Conservation (phyloP, 495 filamentous ascomycete species). For the Hypoxylon cercidicola region DNA sequence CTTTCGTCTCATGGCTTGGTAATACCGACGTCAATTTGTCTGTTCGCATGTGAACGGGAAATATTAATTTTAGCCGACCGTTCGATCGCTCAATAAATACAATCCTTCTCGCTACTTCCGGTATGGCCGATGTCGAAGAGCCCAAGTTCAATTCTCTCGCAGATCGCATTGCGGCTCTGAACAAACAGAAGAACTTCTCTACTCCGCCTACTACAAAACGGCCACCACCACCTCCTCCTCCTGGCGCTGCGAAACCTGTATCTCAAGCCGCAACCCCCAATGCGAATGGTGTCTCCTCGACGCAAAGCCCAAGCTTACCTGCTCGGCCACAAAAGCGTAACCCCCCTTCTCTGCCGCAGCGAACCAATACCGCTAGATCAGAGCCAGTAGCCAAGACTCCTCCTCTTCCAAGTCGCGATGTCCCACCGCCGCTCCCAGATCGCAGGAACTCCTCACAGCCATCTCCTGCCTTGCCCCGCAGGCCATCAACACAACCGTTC, state of each 20-base stretch:
- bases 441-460: slow-evolving; percentile 47
- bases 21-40: not conserved
- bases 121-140: slow-evolving; percentile 65
- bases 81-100: too few relatives aligned
- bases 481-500: slow-evolving; percentile 49
- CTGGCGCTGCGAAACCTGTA: slow-evolving; percentile 37
- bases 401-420: slow-evolving; percentile 36
- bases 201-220: slow-evolving; percentile 52
- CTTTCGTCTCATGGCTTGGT: not conserved
- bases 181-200: slow-evolving; percentile 61
- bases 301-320: slow-evolving; percentile 51
- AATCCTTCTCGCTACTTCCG: slow-evolving; percentile 4
- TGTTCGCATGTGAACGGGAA: not conserved
- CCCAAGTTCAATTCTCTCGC: slow-evolving; percentile 64
- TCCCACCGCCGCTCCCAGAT: slow-evolving; percentile 53
- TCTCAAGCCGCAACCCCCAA: slow-evolving; percentile 35
- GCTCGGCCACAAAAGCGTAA: slow-evolving; percentile 46
- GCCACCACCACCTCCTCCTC: slow-evolving; percentile 62
- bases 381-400: slow-evolving; percentile 27
- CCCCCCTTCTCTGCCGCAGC: slow-evolving; percentile 52
- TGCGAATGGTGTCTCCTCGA: slow-evolving; percentile 35
- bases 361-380: slow-evolving; percentile 50
- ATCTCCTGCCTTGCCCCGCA: slow-evolving; percentile 55
- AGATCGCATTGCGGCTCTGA: slow-evolving; percentile 66
- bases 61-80: too few relatives aligned